Evolutionary conservation across 1,139 yeast genomes (phyloP), one percentile per base, ranked within the genome.

Genomic region (Taphrina betulina): DNA sequence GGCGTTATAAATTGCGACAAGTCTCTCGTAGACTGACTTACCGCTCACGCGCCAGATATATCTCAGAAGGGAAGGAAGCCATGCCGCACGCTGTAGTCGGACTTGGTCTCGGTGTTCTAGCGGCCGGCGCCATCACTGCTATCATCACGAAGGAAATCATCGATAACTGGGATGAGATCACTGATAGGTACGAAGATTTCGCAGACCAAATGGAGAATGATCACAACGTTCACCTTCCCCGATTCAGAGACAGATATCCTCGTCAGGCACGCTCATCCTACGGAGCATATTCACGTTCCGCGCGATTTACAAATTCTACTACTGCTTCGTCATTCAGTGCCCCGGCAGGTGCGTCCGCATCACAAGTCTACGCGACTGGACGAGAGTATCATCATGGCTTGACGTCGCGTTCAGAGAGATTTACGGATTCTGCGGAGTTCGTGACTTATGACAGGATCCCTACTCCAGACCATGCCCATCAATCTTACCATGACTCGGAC

Each of bases 111-210:
- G 48, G 48, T 22, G 17, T 43, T 5, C 38, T 43, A 17, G 48
- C 48, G 28, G 38, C 48, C 26, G 29, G 24, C 36, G 38, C 48
- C 17, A 33, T 43, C 28, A 23, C 24, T 22, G 29, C 48, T 5
- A 19, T 43, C 20, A 31, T 43, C n/a, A 20, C 48, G 4, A 20
- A 16, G 29, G 38, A 16, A 3, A 29, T 43, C 8, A 16, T 43
- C 17, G 48, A 43, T 22, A 16, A 43, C 12, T 43, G 48, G 38
- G 48, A 43, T 33, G 48, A 17, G 8, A 14, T 42, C 46, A 42
- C 46, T 2, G 46, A 42, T 2, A 8, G 14, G 10, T 42, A 42
- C 24, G 46, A 42, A 10, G 35, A 34, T 4, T 28, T 42, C 16
- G 46, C 46, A 1, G 46, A 42, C 36, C 7, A 17, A 10, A 14